Evolutionary conservation across 805 yeast species (phyloP).

Genomic region (Zygotorulaspora danielsina): DNA sequence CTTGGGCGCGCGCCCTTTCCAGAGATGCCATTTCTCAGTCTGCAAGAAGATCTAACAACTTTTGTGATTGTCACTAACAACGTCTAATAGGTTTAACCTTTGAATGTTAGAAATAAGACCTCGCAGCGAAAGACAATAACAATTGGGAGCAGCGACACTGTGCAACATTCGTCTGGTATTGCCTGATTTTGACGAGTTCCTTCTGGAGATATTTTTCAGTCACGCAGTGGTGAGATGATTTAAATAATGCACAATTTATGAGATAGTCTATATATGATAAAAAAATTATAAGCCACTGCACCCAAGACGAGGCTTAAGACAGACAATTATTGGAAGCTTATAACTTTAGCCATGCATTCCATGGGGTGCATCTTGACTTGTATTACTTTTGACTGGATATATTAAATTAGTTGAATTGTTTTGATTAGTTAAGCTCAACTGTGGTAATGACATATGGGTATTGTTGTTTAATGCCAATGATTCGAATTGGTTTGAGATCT

Average conservation of each 20-base stretch:
- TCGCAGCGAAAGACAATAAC: too few species aligned
- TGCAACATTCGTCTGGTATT: too few species aligned
- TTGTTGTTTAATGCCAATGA: conserved; percentile 28
- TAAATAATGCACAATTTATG: conserved; percentile 1
- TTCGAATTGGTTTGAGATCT: conserved; percentile 30
- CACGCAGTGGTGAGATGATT: too few species aligned
- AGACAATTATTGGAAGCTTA: too few species aligned
- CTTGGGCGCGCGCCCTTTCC: conserved; percentile 1
- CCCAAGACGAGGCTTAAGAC: too few species aligned
- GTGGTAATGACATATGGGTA: conserved; percentile 32
- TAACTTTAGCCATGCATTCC: conserved; percentile 11
- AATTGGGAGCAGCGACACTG: too few species aligned
- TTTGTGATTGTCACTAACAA: conserved; percentile 13
- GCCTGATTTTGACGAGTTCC: too few species aligned
- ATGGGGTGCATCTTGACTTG: conserved; percentile 12
- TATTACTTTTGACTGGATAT: conserved; percentile 15
- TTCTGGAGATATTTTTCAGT: too few species aligned
- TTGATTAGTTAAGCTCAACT: conserved; percentile 29
- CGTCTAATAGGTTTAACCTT: neutral
- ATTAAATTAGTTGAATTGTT: conserved; percentile 14
- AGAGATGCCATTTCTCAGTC: conserved; percentile 1
- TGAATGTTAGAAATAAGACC: too few species aligned
- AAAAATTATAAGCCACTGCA: too few species aligned
- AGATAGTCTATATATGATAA: neutral
- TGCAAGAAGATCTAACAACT: conserved; percentile 2